Base-by-base conservation (phyloP, 2,329 filamentous ascomycete species). In the Aspergillus costaricaensis region DNA sequence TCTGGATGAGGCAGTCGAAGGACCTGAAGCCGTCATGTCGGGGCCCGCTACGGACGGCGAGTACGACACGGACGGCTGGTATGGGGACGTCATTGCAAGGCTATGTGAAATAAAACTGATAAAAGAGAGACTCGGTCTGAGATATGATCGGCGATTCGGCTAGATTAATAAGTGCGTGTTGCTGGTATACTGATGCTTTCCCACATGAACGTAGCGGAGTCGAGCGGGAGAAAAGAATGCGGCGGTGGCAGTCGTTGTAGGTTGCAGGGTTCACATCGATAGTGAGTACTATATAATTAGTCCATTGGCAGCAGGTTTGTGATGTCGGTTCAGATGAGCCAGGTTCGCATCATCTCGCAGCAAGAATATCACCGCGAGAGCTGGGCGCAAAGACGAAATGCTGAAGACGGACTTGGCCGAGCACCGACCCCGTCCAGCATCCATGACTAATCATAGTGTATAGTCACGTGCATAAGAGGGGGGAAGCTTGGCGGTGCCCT, bases 71-170 rank as follows among this genome's bases (percentile, higher is more conserved):
- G 71, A 67, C 15, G 65, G 54, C 30, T 67, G 71, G 32, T 72
- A 73, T 14, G 73, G 72, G 9, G 72, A 74, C 15, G 70, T 60
- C 72, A 74, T 74, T 19, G 39, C 19, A 39, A 36, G 14, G 39
- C 21, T 19, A 32, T 36, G 39, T 30, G 39, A 43, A 10, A 32
- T 15, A 25, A 3, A n/a, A 19, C 8, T 7, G 39, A 44, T 27
- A 32, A 44, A 32, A 14, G 41, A 47, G 25, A 39, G 53, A 19
- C 43, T 36, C 5, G 17, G 27, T 44, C 12, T 27, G 25, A 21
- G 25, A 7, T 17, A 17, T 19, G 30, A 47, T 44, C 10, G 23
- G 14, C 21, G 41, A 7, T 8, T 55, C 25, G 23, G 38, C 43
- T 55, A 12, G 36, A 17, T 27, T n/a, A 32, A 32, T 21, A 32